Percentiles rank a stretch among this genome's conserved stretches.
phyloP scores from a whole-genome alignment of 2,329 filamentous ascomycete species.

The Talaromyces sp. region DNA sequence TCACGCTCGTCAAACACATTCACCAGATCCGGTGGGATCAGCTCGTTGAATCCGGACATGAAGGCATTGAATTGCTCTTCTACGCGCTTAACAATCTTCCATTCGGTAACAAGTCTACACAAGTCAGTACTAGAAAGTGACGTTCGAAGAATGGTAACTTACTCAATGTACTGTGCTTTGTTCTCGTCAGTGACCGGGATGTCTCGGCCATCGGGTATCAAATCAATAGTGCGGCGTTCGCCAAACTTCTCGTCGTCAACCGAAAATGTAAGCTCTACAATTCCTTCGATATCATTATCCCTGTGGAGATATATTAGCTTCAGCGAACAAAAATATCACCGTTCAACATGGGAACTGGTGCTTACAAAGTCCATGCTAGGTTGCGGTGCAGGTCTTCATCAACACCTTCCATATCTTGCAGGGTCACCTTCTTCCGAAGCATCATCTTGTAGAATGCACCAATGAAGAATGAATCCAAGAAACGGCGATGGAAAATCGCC shows the following conservation, averaged over 20 bases:
- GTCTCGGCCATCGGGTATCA: slow-evolving; percentile 85
- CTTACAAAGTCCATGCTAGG: slow-evolving; percentile 86
- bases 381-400: slow-evolving; percentile 97
- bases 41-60: slow-evolving; percentile 94
- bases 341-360: slow-evolving; percentile 21
- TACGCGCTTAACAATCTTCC: slow-evolving; percentile 98
- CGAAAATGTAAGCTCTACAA: slow-evolving; percentile 93
- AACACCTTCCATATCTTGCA: slow-evolving; percentile 98
- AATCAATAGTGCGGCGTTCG: slow-evolving; percentile 88
- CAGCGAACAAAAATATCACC: background rate
- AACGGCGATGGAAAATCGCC: slow-evolving; percentile 96
- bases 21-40: slow-evolving; percentile 93
- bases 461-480: slow-evolving; percentile 98
- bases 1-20: slow-evolving; percentile 99
- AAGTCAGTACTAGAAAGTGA: background rate
- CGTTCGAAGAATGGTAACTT: slow-evolving; percentile 38
- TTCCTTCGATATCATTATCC: slow-evolving; percentile 94
- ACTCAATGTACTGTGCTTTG: slow-evolving; percentile 98
- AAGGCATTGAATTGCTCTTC: slow-evolving; percentile 98
- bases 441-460: slow-evolving; percentile 99
- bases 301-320: slow-evolving; percentile 33
- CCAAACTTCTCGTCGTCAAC: slow-evolving; percentile 98
- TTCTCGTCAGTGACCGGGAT: slow-evolving; percentile 98
- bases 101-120: slow-evolving; percentile 84
- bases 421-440: slow-evolving; percentile 83